Conservation (phyloP, 805 yeast species). For the Yamadazyma endophytica region DNA sequence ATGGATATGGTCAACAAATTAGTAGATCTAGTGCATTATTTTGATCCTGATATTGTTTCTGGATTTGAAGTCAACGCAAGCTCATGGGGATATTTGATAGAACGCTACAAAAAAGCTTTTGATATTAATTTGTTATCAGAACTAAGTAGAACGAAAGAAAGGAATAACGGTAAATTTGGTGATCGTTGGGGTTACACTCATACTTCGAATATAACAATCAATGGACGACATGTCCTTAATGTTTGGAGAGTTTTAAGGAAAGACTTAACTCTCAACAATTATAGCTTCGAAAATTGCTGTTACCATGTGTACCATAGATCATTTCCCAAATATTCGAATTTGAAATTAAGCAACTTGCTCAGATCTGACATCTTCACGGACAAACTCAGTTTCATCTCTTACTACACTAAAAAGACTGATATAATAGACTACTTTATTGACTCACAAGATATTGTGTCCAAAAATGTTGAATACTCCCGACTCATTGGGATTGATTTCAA, state of each 20-base stretch:
- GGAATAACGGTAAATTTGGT: conserved; percentile 49
- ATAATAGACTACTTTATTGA: conserved; percentile 46
- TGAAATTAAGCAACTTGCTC: conserved; percentile 41
- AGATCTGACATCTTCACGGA: conserved; percentile 5
- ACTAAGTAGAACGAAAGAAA: conserved; percentile 54
- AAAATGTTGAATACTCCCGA: conserved; percentile 79
- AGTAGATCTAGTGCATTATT: conserved; percentile 48
- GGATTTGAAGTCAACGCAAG: conserved; percentile 78
- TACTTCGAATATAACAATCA: conserved; percentile 61
- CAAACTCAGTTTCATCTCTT: conserved; percentile 37
- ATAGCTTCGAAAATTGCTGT: conserved; percentile 73
- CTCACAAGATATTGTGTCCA: conserved; percentile 60
- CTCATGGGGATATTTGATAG: conserved; percentile 90
- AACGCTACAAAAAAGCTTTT: conserved; percentile 46
- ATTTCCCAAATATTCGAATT: conserved; percentile 57
- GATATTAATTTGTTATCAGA: conserved; percentile 53
- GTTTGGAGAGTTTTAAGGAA: conserved; percentile 74
- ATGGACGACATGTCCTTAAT: conserved; percentile 82
- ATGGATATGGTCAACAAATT: conserved; percentile 53
- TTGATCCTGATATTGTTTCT: conserved; percentile 84
- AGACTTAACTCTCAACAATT: conserved; percentile 61
- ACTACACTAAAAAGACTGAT: conserved; percentile 42
- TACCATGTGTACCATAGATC: conserved; percentile 63
- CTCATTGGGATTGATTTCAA: conserved; percentile 85
- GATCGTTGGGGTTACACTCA: conserved; percentile 82